Evolutionary conservation across 2,329 filamentous ascomycete genomes (phyloP), one percentile per base, ranked within the genome.

Genomic region (Fusarium solani-melongenae): DNA sequence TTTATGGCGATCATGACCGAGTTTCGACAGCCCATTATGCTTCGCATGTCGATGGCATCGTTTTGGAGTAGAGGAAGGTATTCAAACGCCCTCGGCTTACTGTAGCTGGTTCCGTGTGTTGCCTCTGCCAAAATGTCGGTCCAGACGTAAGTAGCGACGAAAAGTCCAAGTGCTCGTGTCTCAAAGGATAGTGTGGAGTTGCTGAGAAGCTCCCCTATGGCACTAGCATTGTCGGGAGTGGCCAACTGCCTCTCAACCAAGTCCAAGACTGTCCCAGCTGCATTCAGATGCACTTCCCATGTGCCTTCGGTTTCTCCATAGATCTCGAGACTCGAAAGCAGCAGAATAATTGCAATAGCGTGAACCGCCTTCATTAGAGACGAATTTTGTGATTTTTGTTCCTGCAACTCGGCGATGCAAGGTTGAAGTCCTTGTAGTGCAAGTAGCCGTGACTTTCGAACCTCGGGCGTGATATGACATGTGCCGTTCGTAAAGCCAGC

Each of bases 221-320:
- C 4, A 6, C 64, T 39, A 46, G 20, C 22, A 51, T 8, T 55
- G 34, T 29, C 34, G 1, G 63, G 3, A 2, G 34, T 11, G 14
- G 22, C 34, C 15, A 66, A 10, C 6, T 63, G 59, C 15, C 46
- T 53, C 24, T 67, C 38, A 12, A 67, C 51, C 20, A 67, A 58
- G 24, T 67, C 64, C 39, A 67, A 41, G 59, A 63, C 24, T 9
- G 64, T 58, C 15, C 64, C 64, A 53, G 59, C 59, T 27, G 58
- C 64, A 12, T 57, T 63, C 2, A 36, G 24, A 33, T 67, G 64
- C n/a, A 63, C 59, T 34, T 67, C 59, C 64, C 64, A 67, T 11
- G 59, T 39, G 10, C 64, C 64, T 63, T 67, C 64, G 15, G 64
- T 63, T 58, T 67, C 64, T 33, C 64, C 64, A 9, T 56, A 67